phyloP scores from a whole-genome alignment of 2,329 filamentous ascomycete species.

The Fusarium sp. region DNA sequence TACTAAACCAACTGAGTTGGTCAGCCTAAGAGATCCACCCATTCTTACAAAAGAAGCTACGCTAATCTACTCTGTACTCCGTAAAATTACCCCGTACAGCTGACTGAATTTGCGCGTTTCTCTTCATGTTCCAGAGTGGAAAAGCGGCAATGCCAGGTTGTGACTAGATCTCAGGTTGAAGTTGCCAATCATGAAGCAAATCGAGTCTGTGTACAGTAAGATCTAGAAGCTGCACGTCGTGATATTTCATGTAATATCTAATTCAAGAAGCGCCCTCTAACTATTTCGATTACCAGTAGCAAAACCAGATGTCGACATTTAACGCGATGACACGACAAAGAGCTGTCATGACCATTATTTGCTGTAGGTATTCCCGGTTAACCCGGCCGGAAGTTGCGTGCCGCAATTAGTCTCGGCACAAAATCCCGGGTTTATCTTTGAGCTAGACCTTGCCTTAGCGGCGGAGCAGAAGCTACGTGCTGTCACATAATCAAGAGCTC shows the following conservation, averaged over 20 bases:
- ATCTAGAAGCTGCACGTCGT: not conserved
- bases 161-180: rapidly evolving
- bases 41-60: not conserved
- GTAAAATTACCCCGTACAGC: too few relatives aligned
- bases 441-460: not conserved
- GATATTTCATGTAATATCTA: not conserved
- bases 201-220: not conserved
- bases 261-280: not conserved
- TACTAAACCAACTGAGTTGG: not conserved
- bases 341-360: not conserved
- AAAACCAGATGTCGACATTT: not conserved
- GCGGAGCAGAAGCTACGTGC: not conserved
- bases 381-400: constrained; percentile 19
- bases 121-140: rapidly evolving
- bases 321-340: not conserved
- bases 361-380: constrained; percentile 1
- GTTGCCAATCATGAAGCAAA: not conserved
- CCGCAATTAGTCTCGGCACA: constrained; percentile 10
- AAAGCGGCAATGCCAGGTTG: not conserved
- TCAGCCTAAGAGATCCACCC: rapidly evolving
- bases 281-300: not conserved
- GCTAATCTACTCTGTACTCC: too few relatives aligned
- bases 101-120: not conserved
- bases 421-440: not conserved
- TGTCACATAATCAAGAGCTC: not conserved